phyloP scores from a whole-genome alignment of 2,329 filamentous ascomycete species.

The Colletotrichum sp. region DNA sequence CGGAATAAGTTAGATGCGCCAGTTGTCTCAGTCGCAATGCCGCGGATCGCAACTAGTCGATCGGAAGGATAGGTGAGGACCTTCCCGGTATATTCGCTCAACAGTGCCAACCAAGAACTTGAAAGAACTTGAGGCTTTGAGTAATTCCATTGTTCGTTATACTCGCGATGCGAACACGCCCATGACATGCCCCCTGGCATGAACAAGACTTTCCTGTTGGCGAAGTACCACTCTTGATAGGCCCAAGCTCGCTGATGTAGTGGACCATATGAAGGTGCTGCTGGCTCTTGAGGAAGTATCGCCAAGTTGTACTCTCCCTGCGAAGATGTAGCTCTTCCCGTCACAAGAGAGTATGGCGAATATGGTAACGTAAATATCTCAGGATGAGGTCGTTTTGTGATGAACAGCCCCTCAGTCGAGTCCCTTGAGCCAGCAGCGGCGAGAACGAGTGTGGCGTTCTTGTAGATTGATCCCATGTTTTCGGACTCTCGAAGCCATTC shows the following conservation, averaged over 20 bases:
- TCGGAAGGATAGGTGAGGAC: background rate
- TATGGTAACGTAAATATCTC: background rate
- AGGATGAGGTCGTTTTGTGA: background rate
- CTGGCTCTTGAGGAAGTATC: background rate
- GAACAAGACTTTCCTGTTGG: background rate
- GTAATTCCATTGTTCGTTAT: background rate
- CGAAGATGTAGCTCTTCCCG: background rate
- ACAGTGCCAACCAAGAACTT: background rate
- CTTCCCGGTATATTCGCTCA: background rate
- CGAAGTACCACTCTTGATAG: background rate
- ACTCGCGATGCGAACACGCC: background rate
- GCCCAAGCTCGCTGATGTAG: background rate
- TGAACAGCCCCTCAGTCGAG: background rate
- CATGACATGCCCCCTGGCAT: background rate
- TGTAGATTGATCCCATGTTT: background rate
- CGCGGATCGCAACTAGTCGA: background rate
- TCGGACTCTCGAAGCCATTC: background rate
- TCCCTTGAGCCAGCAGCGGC: background rate
- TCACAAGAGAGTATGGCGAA: background rate
- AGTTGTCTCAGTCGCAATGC: background rate
- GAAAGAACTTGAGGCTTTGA: background rate
- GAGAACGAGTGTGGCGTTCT: background rate
- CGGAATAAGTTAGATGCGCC: background rate
- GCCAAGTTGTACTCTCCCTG: background rate
- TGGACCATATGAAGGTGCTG: background rate